Base-by-base conservation (phyloP, 768 basidiomycete species). In the Amanita brunnescens region DNA sequence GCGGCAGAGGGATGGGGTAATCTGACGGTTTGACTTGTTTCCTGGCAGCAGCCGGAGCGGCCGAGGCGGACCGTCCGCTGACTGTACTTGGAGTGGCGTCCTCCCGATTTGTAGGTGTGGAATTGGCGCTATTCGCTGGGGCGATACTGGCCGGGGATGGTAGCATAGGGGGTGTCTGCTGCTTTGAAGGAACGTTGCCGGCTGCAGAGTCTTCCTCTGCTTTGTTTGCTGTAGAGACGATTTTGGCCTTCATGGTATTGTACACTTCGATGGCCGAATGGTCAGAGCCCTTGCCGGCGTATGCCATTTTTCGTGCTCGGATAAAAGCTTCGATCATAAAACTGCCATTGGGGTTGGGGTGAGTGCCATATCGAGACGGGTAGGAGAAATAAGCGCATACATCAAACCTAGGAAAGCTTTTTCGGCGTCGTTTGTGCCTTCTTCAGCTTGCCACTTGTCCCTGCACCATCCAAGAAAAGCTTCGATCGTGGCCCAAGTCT, bases 281-380 rank as follows among this genome's bases (percentile, higher is more conserved):
- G 30, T 75, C 71, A 21, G 77, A 61, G 46, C 67, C 61, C 18
- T 58, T 60, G 24, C 61, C 60, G 29, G 66, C 62, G 54, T 66
- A 69, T 21, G 61, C 54, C 58, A 70, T 58, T 58, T 70, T 69
- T 42, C 72, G 61, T 35, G 63, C 68, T 51, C 80, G 74, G 57
- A 90, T 85, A 65, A 80, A 89, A 5, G 75, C 83, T 65, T 90
- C 83, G 64, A 89, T 79, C 85, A 90, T 83, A 64, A 66, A 83
- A 61, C 87, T 90, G 71, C 58, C 58, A 51, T 56, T 49, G 53
- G 57, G 54, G 61, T 56, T 49, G 53, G 57, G 54, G 61, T 63
- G 60, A 70, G 67, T 62, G 52, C 62, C 40, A 61, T 61, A 57
- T 55, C 55, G 46, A 59, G 54, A 49, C 58, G 54, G 35, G 46